A percentile compares a stretch with the other conserved stretches of the same genome.
Evolutionary conservation across 768 basidiomycete species (phyloP).

Genomic region (Leccinum variicolor): DNA sequence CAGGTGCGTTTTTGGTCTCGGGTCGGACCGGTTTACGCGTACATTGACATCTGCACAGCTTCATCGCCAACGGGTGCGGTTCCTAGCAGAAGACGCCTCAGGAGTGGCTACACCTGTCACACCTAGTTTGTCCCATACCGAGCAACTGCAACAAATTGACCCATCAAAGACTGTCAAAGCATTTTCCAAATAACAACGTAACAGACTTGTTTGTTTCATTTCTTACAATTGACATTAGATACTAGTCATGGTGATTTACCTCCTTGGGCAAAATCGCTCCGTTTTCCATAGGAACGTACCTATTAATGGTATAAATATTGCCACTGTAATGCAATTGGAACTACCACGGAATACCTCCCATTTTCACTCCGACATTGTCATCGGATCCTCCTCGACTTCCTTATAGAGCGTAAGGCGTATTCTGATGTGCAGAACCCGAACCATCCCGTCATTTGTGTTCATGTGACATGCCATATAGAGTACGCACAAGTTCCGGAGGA

Average conservation of each 20-base stretch:
- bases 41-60: constrained; percentile 44
- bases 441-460: constrained; percentile 1
- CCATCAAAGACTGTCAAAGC: constrained; percentile 45
- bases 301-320: constrained; percentile 33
- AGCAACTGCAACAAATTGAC: constrained; percentile 28
- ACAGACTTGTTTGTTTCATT: constrained; percentile 7
- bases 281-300: constrained; percentile 26
- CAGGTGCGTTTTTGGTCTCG: constrained; percentile 49
- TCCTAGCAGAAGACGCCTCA: constrained; percentile 63
- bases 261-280: constrained; percentile 10
- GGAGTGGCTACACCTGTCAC: constrained; percentile 66
- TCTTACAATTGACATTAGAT: constrained; percentile 16
- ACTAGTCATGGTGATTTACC: constrained; percentile 10
- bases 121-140: constrained; percentile 54
- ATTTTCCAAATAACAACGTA: constrained; percentile 36
- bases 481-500: constrained; percentile 90
- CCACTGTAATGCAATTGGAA: constrained; percentile 25
- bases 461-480: constrained; percentile 1
- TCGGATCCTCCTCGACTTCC: constrained; percentile 1
- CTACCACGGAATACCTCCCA: constrained; percentile 7
- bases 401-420: constrained; percentile 30
- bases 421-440: constrained; percentile 11
- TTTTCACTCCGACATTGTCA: constrained; percentile 7
- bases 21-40: constrained; percentile 7
- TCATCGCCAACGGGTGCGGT: constrained; percentile 79